phyloP scores from a whole-genome alignment of 345 rosid genomes.

The Turnera subulata region DNA sequence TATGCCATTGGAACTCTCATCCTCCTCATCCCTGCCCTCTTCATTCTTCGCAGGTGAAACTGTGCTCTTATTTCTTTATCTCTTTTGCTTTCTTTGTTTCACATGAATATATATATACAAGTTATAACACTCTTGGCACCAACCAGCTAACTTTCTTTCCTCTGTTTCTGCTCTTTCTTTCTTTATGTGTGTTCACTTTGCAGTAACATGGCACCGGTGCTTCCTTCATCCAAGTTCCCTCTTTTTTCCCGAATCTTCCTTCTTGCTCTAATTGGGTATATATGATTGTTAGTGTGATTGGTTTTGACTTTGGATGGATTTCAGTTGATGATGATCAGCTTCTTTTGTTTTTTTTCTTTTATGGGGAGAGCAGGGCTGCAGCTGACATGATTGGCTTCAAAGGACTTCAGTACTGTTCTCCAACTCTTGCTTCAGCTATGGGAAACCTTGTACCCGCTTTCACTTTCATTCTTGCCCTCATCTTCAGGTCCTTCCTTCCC shows the following conservation, averaged over 20 bases:
- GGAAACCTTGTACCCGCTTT: slow-evolving; percentile 26
- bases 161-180: background rate
- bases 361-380: background rate
- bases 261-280: slow-evolving; percentile 33
- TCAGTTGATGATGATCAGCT: too few species aligned
- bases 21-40: background rate
- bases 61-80: background rate
- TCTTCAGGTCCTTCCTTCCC: slow-evolving; percentile 17
- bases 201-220: slow-evolving; percentile 10
- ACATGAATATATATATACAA: too few species aligned
- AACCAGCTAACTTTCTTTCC: too few species aligned
- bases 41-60: background rate
- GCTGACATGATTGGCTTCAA: slow-evolving; percentile 2
- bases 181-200: too few species aligned
- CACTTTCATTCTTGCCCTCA: slow-evolving; percentile 25
- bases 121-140: too few species aligned
- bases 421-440: slow-evolving; percentile 22
- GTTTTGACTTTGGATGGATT: too few species aligned
- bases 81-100: too few species aligned
- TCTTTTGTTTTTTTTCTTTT: too few species aligned
- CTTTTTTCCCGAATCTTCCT: slow-evolving; percentile 22
- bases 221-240: slow-evolving; percentile 21
- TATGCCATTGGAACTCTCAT: background rate
- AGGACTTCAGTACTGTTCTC: slow-evolving; percentile 28
- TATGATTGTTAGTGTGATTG: background rate